Evolutionary conservation across 2,329 filamentous ascomycete species (phyloP).

Genomic region (Nemania serpens): DNA sequence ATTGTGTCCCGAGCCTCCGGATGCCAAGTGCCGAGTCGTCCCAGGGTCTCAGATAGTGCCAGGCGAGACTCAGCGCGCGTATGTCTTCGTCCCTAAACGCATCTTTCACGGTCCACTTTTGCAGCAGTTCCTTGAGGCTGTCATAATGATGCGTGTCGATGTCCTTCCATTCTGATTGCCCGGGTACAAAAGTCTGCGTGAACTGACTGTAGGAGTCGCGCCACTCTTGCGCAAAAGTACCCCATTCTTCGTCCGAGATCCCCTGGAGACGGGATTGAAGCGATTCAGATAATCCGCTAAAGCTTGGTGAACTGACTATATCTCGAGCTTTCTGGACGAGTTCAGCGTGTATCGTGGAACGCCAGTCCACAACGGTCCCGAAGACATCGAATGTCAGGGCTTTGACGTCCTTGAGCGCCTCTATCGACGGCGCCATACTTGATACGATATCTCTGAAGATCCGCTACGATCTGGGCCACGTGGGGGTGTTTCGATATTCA

Average conservation of each 20-base stretch:
- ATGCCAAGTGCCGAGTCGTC: slow-evolving; percentile 64
- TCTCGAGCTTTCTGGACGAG: slow-evolving; percentile 56
- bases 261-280: slow-evolving; percentile 53
- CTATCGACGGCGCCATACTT: slow-evolving; percentile 18
- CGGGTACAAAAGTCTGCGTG: slow-evolving; percentile 56
- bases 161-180: slow-evolving; percentile 62
- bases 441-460: not conserved
- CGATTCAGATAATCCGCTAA: slow-evolving; percentile 49
- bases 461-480: not conserved
- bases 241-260: slow-evolving; percentile 65
- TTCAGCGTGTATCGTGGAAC: slow-evolving; percentile 64
- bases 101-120: slow-evolving; percentile 57
- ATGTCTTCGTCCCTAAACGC: slow-evolving; percentile 68
- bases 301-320: slow-evolving; percentile 53
- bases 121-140: slow-evolving; percentile 63
- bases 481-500: not conserved
- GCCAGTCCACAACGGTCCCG: slow-evolving; percentile 82
- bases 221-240: slow-evolving; percentile 71
- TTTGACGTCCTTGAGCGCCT: slow-evolving; percentile 46
- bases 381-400: slow-evolving; percentile 78
- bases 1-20: slow-evolving; percentile 53
- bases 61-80: slow-evolving; percentile 66
- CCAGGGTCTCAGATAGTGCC: slow-evolving; percentile 77
- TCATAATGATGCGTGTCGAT: slow-evolving; percentile 74
- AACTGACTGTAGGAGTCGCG: slow-evolving; percentile 66